Conservation (phyloP, 2,329 filamentous ascomycete species). For the Neofusicoccum parvum region DNA sequence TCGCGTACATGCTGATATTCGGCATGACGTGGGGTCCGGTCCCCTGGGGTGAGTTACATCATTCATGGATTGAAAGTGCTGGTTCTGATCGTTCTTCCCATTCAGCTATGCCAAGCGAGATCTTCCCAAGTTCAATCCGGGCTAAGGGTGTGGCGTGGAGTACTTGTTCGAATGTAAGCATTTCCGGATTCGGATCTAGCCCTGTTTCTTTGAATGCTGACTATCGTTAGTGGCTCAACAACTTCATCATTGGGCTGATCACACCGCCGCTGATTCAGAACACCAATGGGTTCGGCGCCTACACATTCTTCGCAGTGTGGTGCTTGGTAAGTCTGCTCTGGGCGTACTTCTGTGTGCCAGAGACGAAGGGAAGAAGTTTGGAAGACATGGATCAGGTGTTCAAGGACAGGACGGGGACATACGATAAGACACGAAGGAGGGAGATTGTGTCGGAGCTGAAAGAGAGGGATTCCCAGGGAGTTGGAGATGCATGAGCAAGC, state of each 20-base stretch:
- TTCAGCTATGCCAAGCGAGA: conserved; percentile 54
- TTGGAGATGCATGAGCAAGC: no score
- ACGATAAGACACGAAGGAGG: conserved; percentile 32
- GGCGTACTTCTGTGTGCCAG: conserved; percentile 39
- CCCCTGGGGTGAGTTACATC: conserved; percentile 34
- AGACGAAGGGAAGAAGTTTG: conserved; percentile 38
- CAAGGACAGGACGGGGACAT: conserved; percentile 33
- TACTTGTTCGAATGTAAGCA: conserved; percentile 55
- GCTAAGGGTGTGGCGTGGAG: conserved; percentile 69
- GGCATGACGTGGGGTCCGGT: conserved; percentile 61
- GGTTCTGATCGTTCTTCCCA: no score
- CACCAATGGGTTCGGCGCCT: conserved; percentile 49
- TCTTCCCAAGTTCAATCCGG: conserved; percentile 63
- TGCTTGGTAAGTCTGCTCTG: conserved; percentile 37
- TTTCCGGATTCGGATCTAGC: conserved; percentile 42
- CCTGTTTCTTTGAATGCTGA: not conserved
- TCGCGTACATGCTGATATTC: conserved; percentile 64
- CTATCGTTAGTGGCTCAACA: conserved; percentile 55
- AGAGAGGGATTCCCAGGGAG: not conserved
- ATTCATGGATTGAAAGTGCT: no score
- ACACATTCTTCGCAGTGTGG: conserved; percentile 42
- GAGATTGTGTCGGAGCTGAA: conserved; percentile 28
- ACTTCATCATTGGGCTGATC: conserved; percentile 67
- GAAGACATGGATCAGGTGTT: conserved; percentile 44
- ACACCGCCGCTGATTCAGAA: conserved; percentile 65